Percentiles rank a stretch among this genome's conserved stretches.
These are phyloP conservation scores for Fonsecaea multimorphosa DNA, from an alignment of 2,329 filamentous ascomycete species.

Conservation along the genomic window DNA sequence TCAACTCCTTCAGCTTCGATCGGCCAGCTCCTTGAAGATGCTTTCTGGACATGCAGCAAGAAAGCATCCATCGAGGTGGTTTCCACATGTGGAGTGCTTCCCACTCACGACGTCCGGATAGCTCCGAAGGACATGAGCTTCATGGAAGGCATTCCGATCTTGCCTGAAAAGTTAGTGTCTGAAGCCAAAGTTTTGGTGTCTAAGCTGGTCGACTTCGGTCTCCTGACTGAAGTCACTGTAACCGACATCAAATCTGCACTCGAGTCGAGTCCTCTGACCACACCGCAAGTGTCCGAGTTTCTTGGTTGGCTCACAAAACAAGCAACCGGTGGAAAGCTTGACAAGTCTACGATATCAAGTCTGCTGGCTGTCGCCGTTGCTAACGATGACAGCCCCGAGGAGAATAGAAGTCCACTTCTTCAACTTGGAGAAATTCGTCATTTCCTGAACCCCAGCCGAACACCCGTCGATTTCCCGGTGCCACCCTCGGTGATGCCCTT, in stretches of 20 bases:
- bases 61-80: constrained; percentile 84
- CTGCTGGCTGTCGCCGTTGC: constrained; percentile 74
- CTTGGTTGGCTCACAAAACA: constrained; percentile 82
- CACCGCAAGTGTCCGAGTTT: constrained; percentile 79
- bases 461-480: constrained; percentile 79
- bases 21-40: constrained; percentile 86
- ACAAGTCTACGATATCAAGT: constrained; percentile 68
- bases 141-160: constrained; percentile 83
- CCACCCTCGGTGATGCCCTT: constrained; percentile 84
- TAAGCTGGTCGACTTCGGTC: constrained; percentile 80
- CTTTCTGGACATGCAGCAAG: constrained; percentile 91
- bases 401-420: constrained; percentile 72
- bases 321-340: constrained; percentile 73
- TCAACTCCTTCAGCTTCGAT: constrained; percentile 87
- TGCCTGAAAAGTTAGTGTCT: constrained; percentile 76
- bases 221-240: constrained; percentile 86
- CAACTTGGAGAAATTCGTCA: constrained; percentile 75
- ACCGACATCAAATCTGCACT: constrained; percentile 84
- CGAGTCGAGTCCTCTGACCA: constrained; percentile 78
- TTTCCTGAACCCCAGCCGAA: constrained; percentile 77
- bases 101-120: constrained; percentile 82
- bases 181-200: constrained; percentile 73
- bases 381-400: constrained; percentile 63
- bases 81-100: constrained; percentile 83
- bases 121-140: constrained; percentile 75